These are phyloP conservation scores for Penicillium sp. DNA, from an alignment of 2,329 filamentous ascomycete genomes.

Conservation along the genomic window DNA sequence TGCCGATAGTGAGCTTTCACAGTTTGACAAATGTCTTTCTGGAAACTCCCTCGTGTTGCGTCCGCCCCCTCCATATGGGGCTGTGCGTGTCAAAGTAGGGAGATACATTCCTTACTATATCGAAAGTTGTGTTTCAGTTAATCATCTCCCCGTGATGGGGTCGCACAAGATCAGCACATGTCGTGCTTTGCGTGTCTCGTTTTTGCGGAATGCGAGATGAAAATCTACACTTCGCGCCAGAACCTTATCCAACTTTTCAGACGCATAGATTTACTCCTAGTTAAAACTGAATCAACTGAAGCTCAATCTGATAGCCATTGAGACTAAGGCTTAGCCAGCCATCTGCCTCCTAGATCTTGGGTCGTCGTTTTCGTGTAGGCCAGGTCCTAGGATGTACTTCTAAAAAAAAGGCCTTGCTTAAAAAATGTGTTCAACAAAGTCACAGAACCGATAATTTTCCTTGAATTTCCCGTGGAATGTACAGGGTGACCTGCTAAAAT, in stretches of 20 bases:
- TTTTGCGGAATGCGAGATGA: conserved; percentile 8
- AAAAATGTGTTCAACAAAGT: background rate
- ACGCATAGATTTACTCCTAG: background rate
- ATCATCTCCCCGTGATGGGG: background rate
- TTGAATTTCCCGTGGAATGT: conserved; percentile 14
- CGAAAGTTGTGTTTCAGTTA: background rate
- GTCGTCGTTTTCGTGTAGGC: too few relatives aligned
- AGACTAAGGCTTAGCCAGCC: too few relatives aligned
- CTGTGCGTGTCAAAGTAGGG: conserved; percentile 48
- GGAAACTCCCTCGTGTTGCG: conserved; percentile 48
- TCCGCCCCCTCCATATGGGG: conserved; percentile 39
- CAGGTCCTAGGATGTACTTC: too few relatives aligned
- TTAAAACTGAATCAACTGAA: too few relatives aligned
- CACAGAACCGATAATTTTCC: background rate
- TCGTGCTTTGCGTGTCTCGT: background rate
- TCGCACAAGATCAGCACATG: background rate
- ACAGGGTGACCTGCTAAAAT: background rate
- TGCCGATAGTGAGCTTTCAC: conserved; percentile 43
- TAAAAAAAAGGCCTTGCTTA: background rate
- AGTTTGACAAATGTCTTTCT: conserved; percentile 29
- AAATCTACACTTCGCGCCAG: background rate
- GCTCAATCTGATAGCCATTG: too few relatives aligned
- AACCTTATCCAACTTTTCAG: background rate
- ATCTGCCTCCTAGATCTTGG: too few relatives aligned
- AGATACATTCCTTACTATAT: conserved; percentile 41